Evolutionary conservation across 768 basidiomycete genomes (phyloP).

Genomic region (Trametes maxima): DNA sequence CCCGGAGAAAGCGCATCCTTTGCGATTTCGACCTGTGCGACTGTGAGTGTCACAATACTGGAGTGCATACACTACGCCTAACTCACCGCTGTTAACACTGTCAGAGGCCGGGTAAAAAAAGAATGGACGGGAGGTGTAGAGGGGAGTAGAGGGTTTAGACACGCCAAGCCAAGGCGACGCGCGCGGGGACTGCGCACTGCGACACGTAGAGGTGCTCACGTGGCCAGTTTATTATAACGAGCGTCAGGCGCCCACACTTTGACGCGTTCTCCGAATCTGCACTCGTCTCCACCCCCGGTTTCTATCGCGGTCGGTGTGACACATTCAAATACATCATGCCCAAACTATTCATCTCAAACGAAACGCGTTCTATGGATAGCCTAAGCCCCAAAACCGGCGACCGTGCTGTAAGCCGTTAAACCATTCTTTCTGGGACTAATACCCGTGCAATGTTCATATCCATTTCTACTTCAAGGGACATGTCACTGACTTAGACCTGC

Average conservation of each 20-base stretch:
- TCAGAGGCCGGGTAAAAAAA: too few relatives aligned
- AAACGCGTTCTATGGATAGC: too few relatives aligned
- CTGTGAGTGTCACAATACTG: neutral
- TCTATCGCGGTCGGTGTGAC: neutral
- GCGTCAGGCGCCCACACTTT: neutral
- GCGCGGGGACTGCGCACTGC: conserved; percentile 18
- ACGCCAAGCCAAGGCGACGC: conserved; percentile 21
- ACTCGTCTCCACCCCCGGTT: neutral
- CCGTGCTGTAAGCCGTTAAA: too few relatives aligned
- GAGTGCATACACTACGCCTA: too few relatives aligned
- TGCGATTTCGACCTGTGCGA: neutral
- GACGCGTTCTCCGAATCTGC: neutral
- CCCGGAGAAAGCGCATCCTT: conserved; percentile 23
- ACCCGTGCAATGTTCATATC: too few relatives aligned
- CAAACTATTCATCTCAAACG: too few relatives aligned
- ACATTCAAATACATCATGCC: too few relatives aligned
- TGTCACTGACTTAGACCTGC: too few relatives aligned
- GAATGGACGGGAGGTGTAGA: conserved; percentile 9
- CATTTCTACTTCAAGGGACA: too few relatives aligned
- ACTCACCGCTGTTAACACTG: neutral
- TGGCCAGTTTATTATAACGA: neutral
- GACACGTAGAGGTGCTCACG: conserved; percentile 24
- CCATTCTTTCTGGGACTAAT: too few relatives aligned
- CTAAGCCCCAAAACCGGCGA: too few relatives aligned
- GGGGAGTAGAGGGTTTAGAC: conserved; percentile 2